Base-by-base conservation (phyloP, 2,329 filamentous ascomycete genomes). In the Diaporthe amygdali region DNA sequence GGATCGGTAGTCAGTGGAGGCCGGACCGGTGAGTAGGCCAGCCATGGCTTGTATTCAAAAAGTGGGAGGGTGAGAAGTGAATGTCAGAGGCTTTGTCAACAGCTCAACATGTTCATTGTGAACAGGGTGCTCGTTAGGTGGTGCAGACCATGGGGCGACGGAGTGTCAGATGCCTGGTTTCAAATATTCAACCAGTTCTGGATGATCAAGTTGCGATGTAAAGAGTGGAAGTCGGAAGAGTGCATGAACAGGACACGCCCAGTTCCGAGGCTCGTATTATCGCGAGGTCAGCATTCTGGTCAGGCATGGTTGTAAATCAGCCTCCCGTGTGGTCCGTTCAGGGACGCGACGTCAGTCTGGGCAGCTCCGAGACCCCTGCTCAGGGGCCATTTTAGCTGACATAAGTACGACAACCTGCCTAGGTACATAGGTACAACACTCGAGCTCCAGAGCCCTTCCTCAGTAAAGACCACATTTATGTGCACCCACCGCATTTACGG, bases 1-100 rank as follows among this genome's bases (percentile, higher is more conserved):
- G 63, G 81, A 80, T 76, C 88, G 85, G 72, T 90, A 82, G 79
- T 77, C 83, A 80, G 72, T 82, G 78, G 76, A 79, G 78, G 78
- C 84, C 74, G 80, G 81, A 47, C 80, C 80, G 27, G 80, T 81
- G 59, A 75, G 72, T 55, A 73, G 70, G 41, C 73, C 72, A 44
- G 73, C 51, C 59, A 74, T 70, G 37, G 69, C 68, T 63, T n/a
- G 51, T 2, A 25, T 56, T 67, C 15, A 27, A 27, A 25, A 25
- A 46, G 47, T 44, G 22, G 27, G 10, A 52, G 41, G 44, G 30
- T 25, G n/a, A n/a, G 20, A 37, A n/a, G 25, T 8, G 64, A 54
- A 39, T 27, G 41, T 34, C 10, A 37, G 20, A 2, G 22, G 55
- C 22, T 27, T 25, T 25, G 70, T 71, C 41, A 39, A 54, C 27